A percentile compares a stretch with the other conserved stretches of the same genome.
Evolutionary conservation across 768 basidiomycete genomes (phyloP).

Genomic region (Termitomyces bulborhizus): DNA sequence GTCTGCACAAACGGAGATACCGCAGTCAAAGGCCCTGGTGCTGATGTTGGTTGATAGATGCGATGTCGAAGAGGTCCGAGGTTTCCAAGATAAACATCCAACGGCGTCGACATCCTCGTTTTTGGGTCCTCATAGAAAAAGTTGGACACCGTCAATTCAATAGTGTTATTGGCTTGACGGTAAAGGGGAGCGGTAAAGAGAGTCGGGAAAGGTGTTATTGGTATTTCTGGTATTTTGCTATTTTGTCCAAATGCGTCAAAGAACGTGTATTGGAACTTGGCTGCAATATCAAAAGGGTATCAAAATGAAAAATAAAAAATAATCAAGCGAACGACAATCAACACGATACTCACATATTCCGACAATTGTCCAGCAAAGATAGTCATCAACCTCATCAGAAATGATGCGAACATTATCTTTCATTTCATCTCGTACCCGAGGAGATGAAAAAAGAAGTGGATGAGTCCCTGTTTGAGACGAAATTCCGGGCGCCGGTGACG

Average conservation of each 20-base stretch:
- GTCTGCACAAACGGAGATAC: constrained; percentile 54
- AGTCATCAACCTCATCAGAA: constrained; percentile 90
- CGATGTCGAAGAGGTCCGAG: constrained; percentile 80
- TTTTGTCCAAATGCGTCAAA: constrained; percentile 86
- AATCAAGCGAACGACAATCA: constrained; percentile 1
- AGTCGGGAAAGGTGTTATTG: constrained; percentile 88
- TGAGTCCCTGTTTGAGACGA: constrained; percentile 76
- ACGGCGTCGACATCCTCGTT: constrained; percentile 55
- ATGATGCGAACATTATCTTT: constrained; percentile 71
- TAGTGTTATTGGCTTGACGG: constrained; percentile 60
- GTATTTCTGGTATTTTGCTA: constrained; percentile 65
- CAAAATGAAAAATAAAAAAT: neutral
- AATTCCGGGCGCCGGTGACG: constrained; percentile 69
- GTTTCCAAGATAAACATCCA: constrained; percentile 87
- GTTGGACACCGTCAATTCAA: constrained; percentile 83
- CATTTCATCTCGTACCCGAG: constrained; percentile 76
- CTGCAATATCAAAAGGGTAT: constrained; percentile 29
- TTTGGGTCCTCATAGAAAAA: constrained; percentile 80
- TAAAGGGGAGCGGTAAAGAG: constrained; percentile 76
- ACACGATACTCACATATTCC: constrained; percentile 69
- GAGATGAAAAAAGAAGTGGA: constrained; percentile 71
- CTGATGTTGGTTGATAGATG: constrained; percentile 60
- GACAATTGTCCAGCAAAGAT: constrained; percentile 93
- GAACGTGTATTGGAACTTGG: constrained; percentile 93
- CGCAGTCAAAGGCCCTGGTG: constrained; percentile 61